A percentile compares a stretch with the other conserved stretches of the same genome.
phyloP scores from a whole-genome alignment of 345 rosid genomes.

The Eucalyptus globulus region DNA sequence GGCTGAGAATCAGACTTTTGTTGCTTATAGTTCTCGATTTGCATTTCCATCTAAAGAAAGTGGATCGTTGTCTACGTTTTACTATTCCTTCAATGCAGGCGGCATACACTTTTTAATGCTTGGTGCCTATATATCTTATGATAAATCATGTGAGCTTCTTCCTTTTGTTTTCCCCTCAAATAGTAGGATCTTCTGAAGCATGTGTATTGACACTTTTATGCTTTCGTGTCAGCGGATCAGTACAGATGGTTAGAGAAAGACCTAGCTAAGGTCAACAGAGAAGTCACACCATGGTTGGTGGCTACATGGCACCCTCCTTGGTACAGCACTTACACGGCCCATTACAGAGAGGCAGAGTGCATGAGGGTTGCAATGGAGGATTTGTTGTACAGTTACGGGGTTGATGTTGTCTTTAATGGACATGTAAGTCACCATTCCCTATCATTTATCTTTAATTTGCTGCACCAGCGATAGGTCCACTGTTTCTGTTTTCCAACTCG shows the following conservation, averaged over 20 bases:
- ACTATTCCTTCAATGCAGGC: constrained; percentile 86
- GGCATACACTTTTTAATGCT: constrained; percentile 92
- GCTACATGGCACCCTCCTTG: constrained; percentile 87
- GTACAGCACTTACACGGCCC: constrained; percentile 72
- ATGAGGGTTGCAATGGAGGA: constrained; percentile 83
- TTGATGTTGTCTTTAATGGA: constrained; percentile 76
- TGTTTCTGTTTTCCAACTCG: not conserved
- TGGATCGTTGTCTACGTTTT: constrained; percentile 59
- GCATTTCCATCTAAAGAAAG: constrained; percentile 74
- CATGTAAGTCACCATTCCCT: constrained; percentile 29
- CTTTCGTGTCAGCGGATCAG: constrained; percentile 47
- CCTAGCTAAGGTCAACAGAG: constrained; percentile 41
- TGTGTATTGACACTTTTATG: not conserved
- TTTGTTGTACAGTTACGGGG: constrained; percentile 37
- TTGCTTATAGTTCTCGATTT: constrained; percentile 75
- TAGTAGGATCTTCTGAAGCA: not conserved
- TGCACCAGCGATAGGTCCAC: not conserved
- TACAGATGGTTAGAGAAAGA: constrained; percentile 73
- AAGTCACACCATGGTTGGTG: constrained; percentile 79
- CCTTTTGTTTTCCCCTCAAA: not conserved
- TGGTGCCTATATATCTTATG: constrained; percentile 52
- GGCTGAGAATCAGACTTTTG: constrained; percentile 52
- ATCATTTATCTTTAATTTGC: not conserved
- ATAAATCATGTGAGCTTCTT: constrained; percentile 37
- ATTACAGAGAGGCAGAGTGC: constrained; percentile 85